Evolutionary conservation across 192 early-diverging fungal species (phyloP).

Genomic region (Oehlia diaphana): DNA sequence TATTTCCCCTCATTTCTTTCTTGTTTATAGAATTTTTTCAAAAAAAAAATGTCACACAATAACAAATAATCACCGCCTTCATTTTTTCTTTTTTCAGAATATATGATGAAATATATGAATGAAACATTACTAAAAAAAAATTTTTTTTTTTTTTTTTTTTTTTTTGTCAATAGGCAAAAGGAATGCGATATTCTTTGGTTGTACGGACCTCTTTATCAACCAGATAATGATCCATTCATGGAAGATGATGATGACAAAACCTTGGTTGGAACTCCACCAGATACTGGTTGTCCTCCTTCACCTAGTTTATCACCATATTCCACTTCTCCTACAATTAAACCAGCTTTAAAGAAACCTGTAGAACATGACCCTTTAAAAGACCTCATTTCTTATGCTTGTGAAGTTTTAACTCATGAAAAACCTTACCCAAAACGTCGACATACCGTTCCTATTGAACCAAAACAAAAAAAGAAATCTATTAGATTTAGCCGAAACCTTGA

Average conservation of each 20-base stretch:
- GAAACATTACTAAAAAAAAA: not conserved
- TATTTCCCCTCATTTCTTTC: too few relatives aligned
- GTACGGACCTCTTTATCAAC: constrained; percentile 29
- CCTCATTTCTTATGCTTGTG: constrained; percentile 12
- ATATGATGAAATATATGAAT: not conserved
- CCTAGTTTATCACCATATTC: constrained; percentile 2
- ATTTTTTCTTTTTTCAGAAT: constrained; percentile 7
- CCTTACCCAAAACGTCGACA: not conserved
- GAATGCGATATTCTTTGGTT: constrained; percentile 30
- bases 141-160: not conserved
- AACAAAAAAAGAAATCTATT: constrained; percentile 24
- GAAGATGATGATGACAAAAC: constrained; percentile 23
- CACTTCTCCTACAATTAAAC: constrained; percentile 19
- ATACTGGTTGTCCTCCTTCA: constrained; percentile 8
- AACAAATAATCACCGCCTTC: not conserved
- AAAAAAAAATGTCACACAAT: not conserved
- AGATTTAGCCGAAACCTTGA: constrained; percentile 23
- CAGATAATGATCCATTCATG: constrained; percentile 25
- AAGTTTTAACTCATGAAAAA: not conserved
- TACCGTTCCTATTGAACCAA: not conserved
- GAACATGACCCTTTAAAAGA: constrained; percentile 25
- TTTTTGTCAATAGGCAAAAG: constrained; percentile 25
- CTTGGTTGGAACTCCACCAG: constrained; percentile 16
- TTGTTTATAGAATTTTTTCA: not conserved
- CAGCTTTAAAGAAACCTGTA: constrained; percentile 24